Evolutionary conservation across 2,329 filamentous ascomycete species (phyloP).

Genomic region (Aspergillus japonicus): DNA sequence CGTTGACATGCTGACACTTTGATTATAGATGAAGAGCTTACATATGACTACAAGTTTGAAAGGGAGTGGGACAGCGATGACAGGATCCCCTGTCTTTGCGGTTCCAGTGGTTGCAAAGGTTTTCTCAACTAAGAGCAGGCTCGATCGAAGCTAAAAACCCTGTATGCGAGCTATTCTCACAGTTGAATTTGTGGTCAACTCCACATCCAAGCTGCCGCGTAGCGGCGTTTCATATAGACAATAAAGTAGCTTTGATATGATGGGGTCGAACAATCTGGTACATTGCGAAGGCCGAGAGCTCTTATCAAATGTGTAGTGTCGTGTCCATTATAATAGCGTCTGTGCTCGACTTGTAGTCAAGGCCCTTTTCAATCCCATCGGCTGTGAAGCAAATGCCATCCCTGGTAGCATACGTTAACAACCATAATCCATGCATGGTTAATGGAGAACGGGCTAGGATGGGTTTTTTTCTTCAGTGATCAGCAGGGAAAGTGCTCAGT

Average conservation of each 20-base stretch:
- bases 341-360: too few species aligned
- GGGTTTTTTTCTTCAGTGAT: not conserved
- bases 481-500: not conserved
- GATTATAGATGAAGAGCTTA: conserved; percentile 86
- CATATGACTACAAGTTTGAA: conserved; percentile 99
- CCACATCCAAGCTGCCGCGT: not conserved
- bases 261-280: conserved; percentile 1
- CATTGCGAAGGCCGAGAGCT: not conserved
- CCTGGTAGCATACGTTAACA: not conserved
- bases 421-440: not conserved
- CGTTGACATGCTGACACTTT: conserved; percentile 11
- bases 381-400: not conserved
- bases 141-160: not conserved
- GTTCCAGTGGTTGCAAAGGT: conserved; percentile 93
- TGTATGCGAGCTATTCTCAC: not conserved
- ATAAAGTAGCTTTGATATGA: conserved; percentile 5
- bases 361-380: not conserved
- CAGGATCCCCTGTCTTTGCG: conserved; percentile 95
- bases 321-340: not conserved
- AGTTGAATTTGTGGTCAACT: not conserved
- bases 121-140: conserved; percentile 77
- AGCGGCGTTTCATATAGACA: not conserved
- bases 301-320: not conserved
- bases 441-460: not conserved
- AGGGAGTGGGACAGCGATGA: conserved; percentile 92